These are phyloP conservation scores for Sugiyamaella paludigena DNA, from an alignment of 1,139 yeast species.

Conservation along the genomic window DNA sequence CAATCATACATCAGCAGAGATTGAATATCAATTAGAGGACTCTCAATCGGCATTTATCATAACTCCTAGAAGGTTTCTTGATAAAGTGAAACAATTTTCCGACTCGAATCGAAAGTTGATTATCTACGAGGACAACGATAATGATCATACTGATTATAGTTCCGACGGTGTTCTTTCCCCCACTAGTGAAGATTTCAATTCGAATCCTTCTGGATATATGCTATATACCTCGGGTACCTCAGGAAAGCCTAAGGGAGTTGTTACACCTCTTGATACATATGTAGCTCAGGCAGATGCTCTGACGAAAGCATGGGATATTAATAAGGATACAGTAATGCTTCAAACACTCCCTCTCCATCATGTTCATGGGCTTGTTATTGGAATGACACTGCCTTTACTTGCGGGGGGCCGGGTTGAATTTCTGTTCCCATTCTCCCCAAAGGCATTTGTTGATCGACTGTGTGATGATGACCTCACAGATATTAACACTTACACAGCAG, in stretches of 20 bases:
- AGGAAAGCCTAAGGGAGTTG: slow-evolving; percentile 41
- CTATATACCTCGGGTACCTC: slow-evolving; percentile 42
- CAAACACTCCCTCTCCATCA: slow-evolving; percentile 41
- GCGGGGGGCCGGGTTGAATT: slow-evolving; percentile 40
- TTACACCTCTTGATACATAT: slow-evolving; percentile 37
- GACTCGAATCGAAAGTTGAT: slow-evolving; percentile 1
- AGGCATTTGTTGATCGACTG: slow-evolving; percentile 30
- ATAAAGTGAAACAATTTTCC: slow-evolving; percentile 28
- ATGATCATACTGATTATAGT: not conserved
- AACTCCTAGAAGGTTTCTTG: slow-evolving; percentile 33
- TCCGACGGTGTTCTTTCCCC: not conserved
- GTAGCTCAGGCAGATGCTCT: slow-evolving; percentile 38
- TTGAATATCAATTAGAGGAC: slow-evolving; percentile 35
- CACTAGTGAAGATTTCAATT: not conserved
- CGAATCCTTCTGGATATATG: slow-evolving; percentile 32
- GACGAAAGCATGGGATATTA: slow-evolving; percentile 37
- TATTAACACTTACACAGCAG: slow-evolving; percentile 40
- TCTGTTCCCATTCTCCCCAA: slow-evolving; percentile 37
- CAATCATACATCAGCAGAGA: slow-evolving; percentile 37
- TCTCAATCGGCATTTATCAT: slow-evolving; percentile 33
- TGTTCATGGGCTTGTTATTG: slow-evolving; percentile 40
- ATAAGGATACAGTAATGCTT: slow-evolving; percentile 31
- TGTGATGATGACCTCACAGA: slow-evolving; percentile 20
- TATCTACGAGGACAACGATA: slow-evolving; percentile 3
- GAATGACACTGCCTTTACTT: slow-evolving; percentile 35